Conservation (phyloP, 441 rosid genomes). For the Raphanus hybrid region DNA sequence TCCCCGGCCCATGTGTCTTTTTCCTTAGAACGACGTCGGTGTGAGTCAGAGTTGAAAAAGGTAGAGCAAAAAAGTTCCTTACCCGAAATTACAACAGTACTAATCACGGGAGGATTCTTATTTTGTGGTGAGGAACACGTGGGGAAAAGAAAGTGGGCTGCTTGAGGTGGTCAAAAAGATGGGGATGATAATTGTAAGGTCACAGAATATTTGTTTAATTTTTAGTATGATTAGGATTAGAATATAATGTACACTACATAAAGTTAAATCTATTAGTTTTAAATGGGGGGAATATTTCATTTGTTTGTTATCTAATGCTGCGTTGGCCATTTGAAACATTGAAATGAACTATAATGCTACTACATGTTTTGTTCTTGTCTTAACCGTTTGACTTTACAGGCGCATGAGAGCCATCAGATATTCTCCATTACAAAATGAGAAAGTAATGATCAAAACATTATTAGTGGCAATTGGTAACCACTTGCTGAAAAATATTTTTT, state of each 20-base stretch:
- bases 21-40: conserved; percentile 29
- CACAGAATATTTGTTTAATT: conserved; percentile 29
- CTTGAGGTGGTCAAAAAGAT: conserved; percentile 15
- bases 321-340: conserved; percentile 29
- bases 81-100: not conserved
- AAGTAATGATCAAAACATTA: not conserved
- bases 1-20: conserved; percentile 37
- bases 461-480: conserved; percentile 27
- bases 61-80: not conserved
- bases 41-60: conserved; percentile 27
- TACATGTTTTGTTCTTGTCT: conserved; percentile 6
- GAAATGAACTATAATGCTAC: conserved; percentile 26
- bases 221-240: conserved; percentile 28
- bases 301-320: conserved; percentile 35
- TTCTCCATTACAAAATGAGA: not conserved
- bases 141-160: conserved; percentile 31
- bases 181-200: conserved; percentile 34
- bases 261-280: conserved; percentile 25
- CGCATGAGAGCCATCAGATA: conserved; percentile 28
- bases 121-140: conserved; percentile 35
- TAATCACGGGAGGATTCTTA: conserved; percentile 14
- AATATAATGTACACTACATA: conserved; percentile 35
- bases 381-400: conserved; percentile 1
- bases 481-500: conserved; percentile 15
- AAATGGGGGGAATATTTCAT: conserved; percentile 34